Evolutionary conservation across 768 basidiomycete species (phyloP).

Genomic region (Tricholoma furcatifolium): DNA sequence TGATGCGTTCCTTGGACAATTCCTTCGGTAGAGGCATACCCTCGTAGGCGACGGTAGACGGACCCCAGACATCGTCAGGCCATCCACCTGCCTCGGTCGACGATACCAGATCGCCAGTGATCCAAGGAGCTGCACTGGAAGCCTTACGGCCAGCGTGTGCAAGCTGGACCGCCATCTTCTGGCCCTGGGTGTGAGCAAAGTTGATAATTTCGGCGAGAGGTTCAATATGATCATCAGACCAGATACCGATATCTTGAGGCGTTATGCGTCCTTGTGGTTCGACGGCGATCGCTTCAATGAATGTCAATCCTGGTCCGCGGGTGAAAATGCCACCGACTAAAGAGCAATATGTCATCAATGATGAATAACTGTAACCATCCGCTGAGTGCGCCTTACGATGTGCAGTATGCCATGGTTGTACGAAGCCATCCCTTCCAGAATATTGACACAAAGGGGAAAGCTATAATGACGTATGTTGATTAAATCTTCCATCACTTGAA

Average conservation of each 20-base stretch:
- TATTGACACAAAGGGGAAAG: slow-evolving; percentile 63
- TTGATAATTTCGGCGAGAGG: slow-evolving; percentile 52
- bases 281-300: slow-evolving; percentile 68
- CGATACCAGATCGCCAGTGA: slow-evolving; percentile 36
- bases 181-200: slow-evolving; percentile 70
- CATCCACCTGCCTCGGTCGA: slow-evolving; percentile 42
- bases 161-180: slow-evolving; percentile 73
- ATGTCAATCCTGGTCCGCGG: slow-evolving; percentile 54
- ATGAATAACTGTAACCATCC: neutral
- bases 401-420: slow-evolving; percentile 56
- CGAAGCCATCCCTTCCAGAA: slow-evolving; percentile 50
- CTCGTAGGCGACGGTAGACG: slow-evolving; percentile 48
- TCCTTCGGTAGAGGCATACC: slow-evolving; percentile 52
- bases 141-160: slow-evolving; percentile 80
- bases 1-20: slow-evolving; percentile 55
- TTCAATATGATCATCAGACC: slow-evolving; percentile 57
- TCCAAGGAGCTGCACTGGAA: slow-evolving; percentile 62
- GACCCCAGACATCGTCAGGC: slow-evolving; percentile 54
- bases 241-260: slow-evolving; percentile 63
- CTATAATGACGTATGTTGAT: slow-evolving; percentile 19
- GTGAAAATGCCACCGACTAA: slow-evolving; percentile 53
- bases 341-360: neutral
- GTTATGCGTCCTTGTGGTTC: slow-evolving; percentile 61
- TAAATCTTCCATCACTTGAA: neutral
- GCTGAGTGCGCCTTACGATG: slow-evolving; percentile 49